Evolutionary conservation across 305 asterid species (phyloP).

Genomic region (Rubia peregrina): DNA sequence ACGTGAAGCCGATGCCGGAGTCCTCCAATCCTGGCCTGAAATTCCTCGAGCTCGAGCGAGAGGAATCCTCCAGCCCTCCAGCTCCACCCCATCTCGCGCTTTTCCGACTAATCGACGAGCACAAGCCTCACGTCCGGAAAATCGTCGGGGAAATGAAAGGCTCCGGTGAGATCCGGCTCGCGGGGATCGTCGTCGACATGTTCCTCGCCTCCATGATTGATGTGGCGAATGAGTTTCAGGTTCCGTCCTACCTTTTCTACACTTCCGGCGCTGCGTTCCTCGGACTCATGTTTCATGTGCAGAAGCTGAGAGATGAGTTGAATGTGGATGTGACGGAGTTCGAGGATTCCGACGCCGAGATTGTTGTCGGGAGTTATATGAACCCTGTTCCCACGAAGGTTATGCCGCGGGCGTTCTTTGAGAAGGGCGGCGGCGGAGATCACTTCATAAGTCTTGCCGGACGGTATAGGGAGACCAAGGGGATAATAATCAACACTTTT

Average conservation of each 20-base stretch:
- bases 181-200: not conserved
- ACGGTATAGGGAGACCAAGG: not conserved
- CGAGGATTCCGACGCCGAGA: slow-evolving; percentile 6
- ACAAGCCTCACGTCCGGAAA: not conserved
- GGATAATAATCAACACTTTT: not conserved
- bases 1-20: not conserved
- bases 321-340: slow-evolving; percentile 2
- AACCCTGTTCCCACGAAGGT: slow-evolving; percentile 1
- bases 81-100: slow-evolving; percentile 24
- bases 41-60: slow-evolving; percentile 15
- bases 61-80: not conserved
- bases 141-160: not conserved
- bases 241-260: not conserved
- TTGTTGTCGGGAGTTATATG: not conserved
- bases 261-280: not conserved
- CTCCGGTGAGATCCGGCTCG: not conserved
- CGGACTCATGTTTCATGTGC: not conserved
- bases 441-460: not conserved
- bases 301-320: not conserved
- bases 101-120: slow-evolving; percentile 5
- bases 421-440: not conserved
- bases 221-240: not conserved
- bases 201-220: not conserved
- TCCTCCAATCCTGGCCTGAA: slow-evolving; percentile 16
- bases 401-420: not conserved